Evolutionary conservation across 805 yeast genomes (phyloP).

Genomic region (Starmerella khaoyaiensis): DNA sequence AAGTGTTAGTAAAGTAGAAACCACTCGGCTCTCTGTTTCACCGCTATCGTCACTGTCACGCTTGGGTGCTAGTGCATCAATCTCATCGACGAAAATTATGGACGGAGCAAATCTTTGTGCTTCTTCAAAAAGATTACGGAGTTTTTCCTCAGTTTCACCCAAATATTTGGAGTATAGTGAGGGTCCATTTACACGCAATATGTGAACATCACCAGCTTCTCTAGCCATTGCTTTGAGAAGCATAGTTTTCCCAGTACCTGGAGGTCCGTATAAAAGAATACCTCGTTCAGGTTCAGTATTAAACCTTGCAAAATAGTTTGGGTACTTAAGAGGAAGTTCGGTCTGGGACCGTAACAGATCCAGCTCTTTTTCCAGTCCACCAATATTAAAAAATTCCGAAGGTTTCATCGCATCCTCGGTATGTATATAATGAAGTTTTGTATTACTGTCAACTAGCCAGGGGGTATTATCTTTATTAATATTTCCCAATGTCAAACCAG

Average conservation of each 20-base stretch:
- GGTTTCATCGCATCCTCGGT: neutral
- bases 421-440: constrained; percentile 4
- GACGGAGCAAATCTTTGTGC: constrained; percentile 80
- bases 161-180: constrained; percentile 82
- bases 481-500: constrained; percentile 27
- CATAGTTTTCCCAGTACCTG: constrained; percentile 95
- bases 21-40: constrained; percentile 81
- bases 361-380: constrained; percentile 64
- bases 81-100: constrained; percentile 79
- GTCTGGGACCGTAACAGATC: constrained; percentile 49
- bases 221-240: constrained; percentile 68
- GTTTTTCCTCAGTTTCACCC: constrained; percentile 83
- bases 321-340: constrained; percentile 67
- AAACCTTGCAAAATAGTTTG: constrained; percentile 64
- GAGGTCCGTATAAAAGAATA: constrained; percentile 85
- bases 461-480: neutral
- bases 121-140: constrained; percentile 73
- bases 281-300: constrained; percentile 93
- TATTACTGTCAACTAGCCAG: constrained; percentile 1
- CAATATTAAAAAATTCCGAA: constrained; percentile 43
- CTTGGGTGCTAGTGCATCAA: constrained; percentile 82
- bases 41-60: constrained; percentile 76
- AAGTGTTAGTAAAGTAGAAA: constrained; percentile 72
- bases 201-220: constrained; percentile 57
- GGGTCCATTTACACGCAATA: constrained; percentile 77